A percentile compares a stretch with the other conserved stretches of the same genome.
phyloP scores from a whole-genome alignment of 805 yeast genomes.

The Kazachstania kunashirensis region DNA sequence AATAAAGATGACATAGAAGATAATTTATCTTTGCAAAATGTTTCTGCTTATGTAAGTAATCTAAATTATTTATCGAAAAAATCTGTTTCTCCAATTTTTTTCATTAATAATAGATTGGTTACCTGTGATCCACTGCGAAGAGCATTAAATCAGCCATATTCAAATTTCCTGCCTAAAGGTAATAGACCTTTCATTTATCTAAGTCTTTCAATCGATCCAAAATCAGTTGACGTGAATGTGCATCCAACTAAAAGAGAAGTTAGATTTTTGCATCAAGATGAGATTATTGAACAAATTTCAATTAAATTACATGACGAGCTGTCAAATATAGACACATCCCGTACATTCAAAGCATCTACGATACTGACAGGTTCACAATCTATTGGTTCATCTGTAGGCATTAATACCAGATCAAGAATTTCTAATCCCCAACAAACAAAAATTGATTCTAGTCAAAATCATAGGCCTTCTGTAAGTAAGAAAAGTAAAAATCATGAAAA shows the following conservation, averaged over 20 bases:
- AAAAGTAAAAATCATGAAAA: slow-evolving; percentile 26
- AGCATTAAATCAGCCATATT: slow-evolving; percentile 53
- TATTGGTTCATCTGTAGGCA: not conserved
- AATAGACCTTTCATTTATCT: slow-evolving; percentile 68
- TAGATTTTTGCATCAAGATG: slow-evolving; percentile 75
- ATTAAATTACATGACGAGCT: slow-evolving; percentile 41
- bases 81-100: slow-evolving; percentile 61
- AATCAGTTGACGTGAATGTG: slow-evolving; percentile 79
- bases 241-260: slow-evolving; percentile 96
- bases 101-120: slow-evolving; percentile 78
- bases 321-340: slow-evolving; percentile 49
- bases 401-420: not conserved
- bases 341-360: slow-evolving; percentile 61
- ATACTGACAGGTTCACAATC: slow-evolving; percentile 30
- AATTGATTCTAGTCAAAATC: not conserved
- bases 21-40: slow-evolving; percentile 42
- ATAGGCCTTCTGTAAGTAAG: slow-evolving; percentile 3
- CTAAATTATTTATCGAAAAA: slow-evolving; percentile 63
- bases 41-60: slow-evolving; percentile 56
- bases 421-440: not conserved
- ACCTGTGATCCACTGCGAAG: slow-evolving; percentile 70
- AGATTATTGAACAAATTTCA: slow-evolving; percentile 58
- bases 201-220: slow-evolving; percentile 55
- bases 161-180: slow-evolving; percentile 68
- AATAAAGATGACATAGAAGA: slow-evolving; percentile 15